Base-by-base conservation (phyloP, 441 rosid species). In the Gossypium schwendimanii region DNA sequence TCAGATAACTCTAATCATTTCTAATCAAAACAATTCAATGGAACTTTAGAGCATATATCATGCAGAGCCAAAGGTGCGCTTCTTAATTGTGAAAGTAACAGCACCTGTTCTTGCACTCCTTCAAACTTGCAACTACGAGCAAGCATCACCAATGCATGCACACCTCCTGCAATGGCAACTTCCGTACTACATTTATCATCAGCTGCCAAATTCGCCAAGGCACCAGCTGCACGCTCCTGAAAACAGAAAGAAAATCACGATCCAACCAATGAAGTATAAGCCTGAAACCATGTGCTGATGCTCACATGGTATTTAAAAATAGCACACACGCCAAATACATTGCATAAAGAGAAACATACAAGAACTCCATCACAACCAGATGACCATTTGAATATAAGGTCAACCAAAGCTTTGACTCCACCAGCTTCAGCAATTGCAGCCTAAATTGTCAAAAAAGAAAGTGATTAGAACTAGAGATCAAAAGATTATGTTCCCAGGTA, bases 201-300 rank as follows among this genome's bases (percentile, higher is more conserved):
- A 59, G 99, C 99, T 23, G 99, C 98, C 84, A 94, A 84, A 88
- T 94, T 94, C 58, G 99, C 99, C 81, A 94, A 82, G 61, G 98
- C 99, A 69, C 99, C 99, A 39, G 99, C 99, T 39, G 99, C 98
- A 70, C 98, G 97, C 84, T 94, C 99, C 99, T 94, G 77, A 75
- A 85, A 75, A 78, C 45, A 61, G 72, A 65, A 31, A 67, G n/a
- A 23, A 62, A 18, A 60, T 26, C 28, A 72, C 4, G 41, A 76
- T 52, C 47, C 69, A 75, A 50, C 36, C 31, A 53, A 67, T 62
- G 53, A 72, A 33, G 14, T 44, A 71, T 63, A 9, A 36, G 47
- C 59, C 61, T 17, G 72, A 75, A 54, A 62, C 28, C 15, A 3
- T 21, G 20, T 17, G 39, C 24, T 47, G 73, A 72, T 57, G 62